Base-by-base conservation (phyloP, 106 monocot species). In the Iris macrosiphon region DNA sequence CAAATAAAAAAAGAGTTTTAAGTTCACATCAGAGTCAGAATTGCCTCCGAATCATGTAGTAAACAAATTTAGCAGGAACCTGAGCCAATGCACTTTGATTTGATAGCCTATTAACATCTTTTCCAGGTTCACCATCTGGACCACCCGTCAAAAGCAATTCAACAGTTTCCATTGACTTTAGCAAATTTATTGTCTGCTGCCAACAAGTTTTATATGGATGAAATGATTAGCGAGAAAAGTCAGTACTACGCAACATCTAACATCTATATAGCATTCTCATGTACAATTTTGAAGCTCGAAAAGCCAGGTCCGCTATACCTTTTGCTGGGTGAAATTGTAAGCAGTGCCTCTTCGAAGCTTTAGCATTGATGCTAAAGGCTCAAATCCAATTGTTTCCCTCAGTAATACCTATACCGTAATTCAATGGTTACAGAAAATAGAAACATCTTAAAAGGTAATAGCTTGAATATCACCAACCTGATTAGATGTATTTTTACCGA, bases 301-400 rank as follows among this genome's bases (percentile, higher is more conserved):
- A 32, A 52, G 12, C 22, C 9, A 44, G 2, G 57, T 42, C 35
- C 21, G 25, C 6, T 33, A 45, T 72, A 91, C 98, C 91, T 98
- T 98, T 57, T 98, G 98, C 59, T 98, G 98, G 15, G 98, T 98
- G 44, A 98, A 98, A 65, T 98, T 98, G 58, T 83, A 98, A 62
- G 90, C 98, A 70, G 78, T 87, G 29, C 91, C 91, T 69, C 98
- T 86, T 42, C 77, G 82, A 69, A 98, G 78, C 67, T 81, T 91
- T 31, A 98, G 50, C 62, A 91, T 84, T 16, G 87, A 83, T 45
- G 87, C 70, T 59, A 98, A 56, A 45, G 91, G 87, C 37, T 87
- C 90, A 75, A 83, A 83, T 67, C 98, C 98, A 48, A 87, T 67
- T 8, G 90, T 98, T 59, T 98, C 98, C 68, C 49, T 87, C 41